These are phyloP conservation scores for Russula emetica DNA, from an alignment of 768 basidiomycete species.

Conservation along the genomic window DNA sequence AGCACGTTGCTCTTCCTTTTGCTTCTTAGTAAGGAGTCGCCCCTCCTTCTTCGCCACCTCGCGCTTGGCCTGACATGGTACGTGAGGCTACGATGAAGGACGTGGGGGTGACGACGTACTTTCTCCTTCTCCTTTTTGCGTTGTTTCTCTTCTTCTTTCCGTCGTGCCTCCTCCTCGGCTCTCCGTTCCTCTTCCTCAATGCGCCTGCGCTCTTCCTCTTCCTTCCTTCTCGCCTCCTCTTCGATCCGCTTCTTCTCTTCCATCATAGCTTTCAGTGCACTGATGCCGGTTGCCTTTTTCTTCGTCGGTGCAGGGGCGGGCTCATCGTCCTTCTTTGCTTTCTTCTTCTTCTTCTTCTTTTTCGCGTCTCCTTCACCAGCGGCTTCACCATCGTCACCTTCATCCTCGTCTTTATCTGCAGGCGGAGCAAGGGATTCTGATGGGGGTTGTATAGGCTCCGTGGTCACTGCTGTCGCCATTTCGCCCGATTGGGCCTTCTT, in stretches of 20 bases:
- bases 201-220: slow-evolving; percentile 73
- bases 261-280: slow-evolving; percentile 85
- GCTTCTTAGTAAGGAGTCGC: slow-evolving; percentile 91
- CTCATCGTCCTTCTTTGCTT: slow-evolving; percentile 71
- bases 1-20: slow-evolving; percentile 87
- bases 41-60: slow-evolving; percentile 94
- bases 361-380: slow-evolving; percentile 45
- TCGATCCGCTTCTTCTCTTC: slow-evolving; percentile 86
- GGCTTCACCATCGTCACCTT: slow-evolving; percentile 65
- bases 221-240: slow-evolving; percentile 68
- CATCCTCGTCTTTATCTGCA: slow-evolving; percentile 46
- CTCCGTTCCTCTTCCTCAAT: slow-evolving; percentile 87
- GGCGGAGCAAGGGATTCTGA: slow-evolving; percentile 33
- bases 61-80: slow-evolving; percentile 62
- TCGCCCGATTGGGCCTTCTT: slow-evolving; percentile 52
- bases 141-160: slow-evolving; percentile 79
- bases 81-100: slow-evolving; percentile 10
- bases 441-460: slow-evolving; percentile 27
- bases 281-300: slow-evolving; percentile 69
- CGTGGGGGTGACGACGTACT: slow-evolving; percentile 38
- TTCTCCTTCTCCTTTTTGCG: slow-evolving; percentile 87
- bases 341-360: slow-evolving; percentile 83
- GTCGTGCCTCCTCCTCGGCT: slow-evolving; percentile 70
- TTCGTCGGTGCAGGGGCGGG: slow-evolving; percentile 56
- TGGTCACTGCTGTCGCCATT: slow-evolving; percentile 28